phyloP scores from a whole-genome alignment of 495 filamentous ascomycete species.

The Pyrenula massariospora region DNA sequence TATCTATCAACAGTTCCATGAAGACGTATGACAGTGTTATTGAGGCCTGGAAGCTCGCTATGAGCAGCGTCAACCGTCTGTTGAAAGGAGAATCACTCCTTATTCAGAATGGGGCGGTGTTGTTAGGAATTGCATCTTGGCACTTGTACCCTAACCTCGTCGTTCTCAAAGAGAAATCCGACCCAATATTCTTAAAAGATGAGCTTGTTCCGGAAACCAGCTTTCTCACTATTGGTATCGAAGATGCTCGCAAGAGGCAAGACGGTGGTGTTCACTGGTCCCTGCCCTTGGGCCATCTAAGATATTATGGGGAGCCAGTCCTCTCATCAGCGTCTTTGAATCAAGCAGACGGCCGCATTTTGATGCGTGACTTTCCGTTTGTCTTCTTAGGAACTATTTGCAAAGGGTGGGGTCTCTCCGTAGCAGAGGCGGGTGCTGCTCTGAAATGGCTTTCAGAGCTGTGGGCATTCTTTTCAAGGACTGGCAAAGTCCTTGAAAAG shows the following conservation, averaged over 20 bases:
- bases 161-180: not conserved
- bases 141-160: slow-evolving; percentile 26
- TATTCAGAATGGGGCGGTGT: slow-evolving; percentile 10
- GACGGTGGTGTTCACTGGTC: not conserved
- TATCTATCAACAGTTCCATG: not conserved
- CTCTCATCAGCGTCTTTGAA: too few species aligned
- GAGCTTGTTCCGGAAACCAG: slow-evolving; percentile 6
- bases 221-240: slow-evolving; percentile 10
- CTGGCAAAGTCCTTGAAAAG: too few species aligned
- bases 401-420: too few species aligned
- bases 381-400: too few species aligned
- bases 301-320: not conserved
- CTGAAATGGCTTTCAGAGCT: too few species aligned
- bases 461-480: too few species aligned
- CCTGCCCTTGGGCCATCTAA: not conserved
- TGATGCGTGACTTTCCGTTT: too few species aligned
- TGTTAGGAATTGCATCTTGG: slow-evolving; percentile 24
- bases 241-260: not conserved
- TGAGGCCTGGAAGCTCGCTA: slow-evolving; percentile 6
- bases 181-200: slow-evolving; percentile 7
- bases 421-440: too few species aligned
- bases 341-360: too few species aligned
- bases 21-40: slow-evolving; percentile 6
- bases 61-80: slow-evolving; percentile 13
- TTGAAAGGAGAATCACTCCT: slow-evolving; percentile 12